Evolutionary conservation across 768 basidiomycete genomes (phyloP).

Genomic region (Suillus clintonianus): DNA sequence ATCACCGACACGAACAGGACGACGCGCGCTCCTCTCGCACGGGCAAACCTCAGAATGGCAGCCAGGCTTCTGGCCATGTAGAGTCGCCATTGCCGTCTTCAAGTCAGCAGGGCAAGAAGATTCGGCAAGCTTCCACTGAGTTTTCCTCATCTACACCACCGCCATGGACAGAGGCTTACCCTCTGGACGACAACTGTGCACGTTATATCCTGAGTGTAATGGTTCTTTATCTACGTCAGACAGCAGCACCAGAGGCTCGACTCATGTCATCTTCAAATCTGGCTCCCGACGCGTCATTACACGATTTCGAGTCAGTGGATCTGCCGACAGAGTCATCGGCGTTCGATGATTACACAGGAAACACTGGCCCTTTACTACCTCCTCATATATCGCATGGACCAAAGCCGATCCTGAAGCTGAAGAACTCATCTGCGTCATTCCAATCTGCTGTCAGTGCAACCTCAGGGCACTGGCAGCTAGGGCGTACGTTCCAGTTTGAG

Average conservation of each 20-base stretch:
- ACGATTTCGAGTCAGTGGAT: slow-evolving; percentile 70
- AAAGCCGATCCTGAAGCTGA: slow-evolving; percentile 32
- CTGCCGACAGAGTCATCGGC: slow-evolving; percentile 27
- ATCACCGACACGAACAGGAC: slow-evolving; percentile 40
- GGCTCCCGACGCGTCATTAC: slow-evolving; percentile 63
- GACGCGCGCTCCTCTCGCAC: slow-evolving; percentile 44
- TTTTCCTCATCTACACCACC: slow-evolving; percentile 35
- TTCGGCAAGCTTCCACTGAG: slow-evolving; percentile 46
- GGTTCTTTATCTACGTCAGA: slow-evolving; percentile 79
- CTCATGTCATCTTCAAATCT: slow-evolving; percentile 63
- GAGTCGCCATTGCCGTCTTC: slow-evolving; percentile 41
- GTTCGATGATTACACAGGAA: slow-evolving; percentile 19
- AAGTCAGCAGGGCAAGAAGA: slow-evolving; percentile 24
- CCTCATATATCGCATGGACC: slow-evolving; percentile 41
- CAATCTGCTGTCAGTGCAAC: slow-evolving; percentile 40
- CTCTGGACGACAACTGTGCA: slow-evolving; percentile 81
- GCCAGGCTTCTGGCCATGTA: slow-evolving; percentile 29
- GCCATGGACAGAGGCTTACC: slow-evolving; percentile 63
- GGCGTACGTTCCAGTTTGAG: slow-evolving; percentile 47
- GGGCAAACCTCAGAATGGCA: slow-evolving; percentile 31
- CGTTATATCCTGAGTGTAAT: slow-evolving; percentile 81
- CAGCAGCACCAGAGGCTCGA: slow-evolving; percentile 53
- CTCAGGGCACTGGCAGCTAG: slow-evolving; percentile 24
- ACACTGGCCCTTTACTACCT: slow-evolving; percentile 32
- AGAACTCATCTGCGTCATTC: slow-evolving; percentile 42